Evolutionary conservation across 768 basidiomycete genomes (phyloP).

Genomic region (Mycena belliarum): DNA sequence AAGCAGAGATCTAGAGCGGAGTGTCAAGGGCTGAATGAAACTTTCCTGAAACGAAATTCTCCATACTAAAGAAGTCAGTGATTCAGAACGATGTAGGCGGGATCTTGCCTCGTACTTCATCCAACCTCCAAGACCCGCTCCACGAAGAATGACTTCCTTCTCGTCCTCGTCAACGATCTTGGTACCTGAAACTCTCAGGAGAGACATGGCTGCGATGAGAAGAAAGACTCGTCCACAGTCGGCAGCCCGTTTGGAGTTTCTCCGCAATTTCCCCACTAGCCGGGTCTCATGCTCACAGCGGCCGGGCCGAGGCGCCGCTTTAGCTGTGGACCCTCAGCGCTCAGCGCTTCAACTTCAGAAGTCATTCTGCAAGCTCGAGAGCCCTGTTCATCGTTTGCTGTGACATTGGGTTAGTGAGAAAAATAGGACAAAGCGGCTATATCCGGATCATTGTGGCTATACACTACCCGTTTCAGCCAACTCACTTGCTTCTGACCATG

Average conservation of each 20-base stretch:
- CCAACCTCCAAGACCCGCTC: constrained; percentile 83
- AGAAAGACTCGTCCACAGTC: no score
- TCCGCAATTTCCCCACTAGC: no score
- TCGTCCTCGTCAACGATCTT: constrained; percentile 60
- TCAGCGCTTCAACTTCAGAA: no score
- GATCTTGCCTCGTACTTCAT: constrained; percentile 57
- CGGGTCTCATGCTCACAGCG: neutral
- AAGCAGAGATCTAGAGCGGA: neutral
- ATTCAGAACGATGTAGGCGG: no score
- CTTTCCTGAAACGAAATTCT: constrained; percentile 71
- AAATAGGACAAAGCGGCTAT: neutral
- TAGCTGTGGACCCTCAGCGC: no score
- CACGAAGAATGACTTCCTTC: constrained; percentile 61
- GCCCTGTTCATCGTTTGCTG: no score
- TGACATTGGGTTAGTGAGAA: no score
- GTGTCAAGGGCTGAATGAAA: neutral
- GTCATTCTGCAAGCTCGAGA: no score
- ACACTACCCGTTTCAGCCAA: neutral
- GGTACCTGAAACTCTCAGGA: constrained; percentile 58
- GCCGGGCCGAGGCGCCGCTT: neutral
- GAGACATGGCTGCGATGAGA: constrained; percentile 39
- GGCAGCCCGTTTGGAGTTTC: no score
- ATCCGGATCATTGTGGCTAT: neutral
- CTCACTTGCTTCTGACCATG: no score
- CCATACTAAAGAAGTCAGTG: constrained; percentile 49